phyloP scores from a whole-genome alignment of 192 early-diverging fungal genomes.

The Chytriomyces sp. region DNA sequence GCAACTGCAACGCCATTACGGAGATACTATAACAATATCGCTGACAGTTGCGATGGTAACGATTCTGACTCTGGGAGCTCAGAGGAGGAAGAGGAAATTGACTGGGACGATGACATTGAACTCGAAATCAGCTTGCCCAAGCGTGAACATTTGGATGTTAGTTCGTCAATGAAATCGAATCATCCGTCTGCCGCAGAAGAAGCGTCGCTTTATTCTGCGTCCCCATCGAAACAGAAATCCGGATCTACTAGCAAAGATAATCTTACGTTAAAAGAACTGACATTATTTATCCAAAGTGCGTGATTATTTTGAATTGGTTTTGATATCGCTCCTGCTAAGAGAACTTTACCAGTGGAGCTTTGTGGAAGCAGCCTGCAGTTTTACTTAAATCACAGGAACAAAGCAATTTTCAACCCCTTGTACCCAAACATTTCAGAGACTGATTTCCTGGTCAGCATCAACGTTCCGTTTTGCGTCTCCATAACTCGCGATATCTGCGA shows the following conservation, averaged over 20 bases:
- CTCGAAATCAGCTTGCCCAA: constrained; percentile 30
- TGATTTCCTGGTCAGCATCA: constrained; percentile 56
- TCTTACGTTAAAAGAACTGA: constrained; percentile 31
- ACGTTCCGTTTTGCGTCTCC: constrained; percentile 48
- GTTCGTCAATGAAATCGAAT: no score
- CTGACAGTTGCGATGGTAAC: neutral
- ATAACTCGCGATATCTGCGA: constrained; percentile 78
- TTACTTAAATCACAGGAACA: constrained; percentile 56
- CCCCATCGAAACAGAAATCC: no score
- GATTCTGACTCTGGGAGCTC: constrained; percentile 3
- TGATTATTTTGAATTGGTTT: constrained; percentile 20
- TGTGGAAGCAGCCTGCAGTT: constrained; percentile 66
- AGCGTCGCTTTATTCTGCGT: no score
- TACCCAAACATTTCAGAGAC: constrained; percentile 1
- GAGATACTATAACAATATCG: neutral
- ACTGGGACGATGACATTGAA: constrained; percentile 35
- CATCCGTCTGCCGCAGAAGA: no score
- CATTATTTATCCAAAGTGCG: constrained; percentile 54
- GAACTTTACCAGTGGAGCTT: constrained; percentile 75
- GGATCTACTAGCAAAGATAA: neutral
- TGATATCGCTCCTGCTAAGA: constrained; percentile 48
- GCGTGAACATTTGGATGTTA: neutral
- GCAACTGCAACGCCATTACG: neutral
- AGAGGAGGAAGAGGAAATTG: constrained; percentile 33
- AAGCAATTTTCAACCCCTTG: constrained; percentile 7